phyloP scores from a whole-genome alignment of 2,329 filamentous ascomycete genomes.

The Penicillium sp. region DNA sequence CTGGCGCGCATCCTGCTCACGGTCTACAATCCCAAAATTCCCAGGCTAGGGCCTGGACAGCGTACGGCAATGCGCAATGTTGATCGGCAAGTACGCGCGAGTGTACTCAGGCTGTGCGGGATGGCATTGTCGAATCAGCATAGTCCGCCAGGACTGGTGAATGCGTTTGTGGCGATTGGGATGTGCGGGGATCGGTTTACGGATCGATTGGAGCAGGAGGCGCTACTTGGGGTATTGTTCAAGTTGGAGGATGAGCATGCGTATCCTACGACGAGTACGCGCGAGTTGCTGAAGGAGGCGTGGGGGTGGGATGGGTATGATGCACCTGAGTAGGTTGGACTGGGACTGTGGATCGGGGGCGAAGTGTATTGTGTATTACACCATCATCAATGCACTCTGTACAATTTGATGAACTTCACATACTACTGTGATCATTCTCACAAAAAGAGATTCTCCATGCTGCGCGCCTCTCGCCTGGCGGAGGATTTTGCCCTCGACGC shows the following conservation, averaged over 20 bases:
- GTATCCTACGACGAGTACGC: slow-evolving; percentile 17
- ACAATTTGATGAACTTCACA: not conserved
- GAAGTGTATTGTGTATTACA: not conserved
- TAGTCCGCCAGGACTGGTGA: slow-evolving; percentile 59
- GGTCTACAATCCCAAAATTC: slow-evolving; percentile 58
- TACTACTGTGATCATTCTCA: not conserved
- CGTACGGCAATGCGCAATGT: slow-evolving; percentile 18
- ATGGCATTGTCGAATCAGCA: slow-evolving; percentile 60
- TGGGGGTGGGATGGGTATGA: slow-evolving; percentile 20
- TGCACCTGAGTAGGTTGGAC: slow-evolving; percentile 5
- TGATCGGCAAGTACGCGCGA: slow-evolving; percentile 27
- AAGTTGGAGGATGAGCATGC: slow-evolving; percentile 21
- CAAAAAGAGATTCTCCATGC: not conserved
- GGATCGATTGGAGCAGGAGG: slow-evolving; percentile 30
- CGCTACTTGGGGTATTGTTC: slow-evolving; percentile 30
- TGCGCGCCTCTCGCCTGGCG: not conserved
- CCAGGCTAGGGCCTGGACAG: slow-evolving; percentile 48
- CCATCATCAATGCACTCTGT: not conserved
- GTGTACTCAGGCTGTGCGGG: slow-evolving; percentile 60
- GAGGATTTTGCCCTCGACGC: not conserved
- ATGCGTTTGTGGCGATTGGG: slow-evolving; percentile 34
- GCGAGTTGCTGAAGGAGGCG: slow-evolving; percentile 12
- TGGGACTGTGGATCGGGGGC: not conserved
- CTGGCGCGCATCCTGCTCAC: slow-evolving; percentile 60
- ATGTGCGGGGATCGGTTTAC: slow-evolving; percentile 39